Evolutionary conservation across 2,329 filamentous ascomycete genomes (phyloP).

Genomic region (Torrubiellomyces zombiae): DNA sequence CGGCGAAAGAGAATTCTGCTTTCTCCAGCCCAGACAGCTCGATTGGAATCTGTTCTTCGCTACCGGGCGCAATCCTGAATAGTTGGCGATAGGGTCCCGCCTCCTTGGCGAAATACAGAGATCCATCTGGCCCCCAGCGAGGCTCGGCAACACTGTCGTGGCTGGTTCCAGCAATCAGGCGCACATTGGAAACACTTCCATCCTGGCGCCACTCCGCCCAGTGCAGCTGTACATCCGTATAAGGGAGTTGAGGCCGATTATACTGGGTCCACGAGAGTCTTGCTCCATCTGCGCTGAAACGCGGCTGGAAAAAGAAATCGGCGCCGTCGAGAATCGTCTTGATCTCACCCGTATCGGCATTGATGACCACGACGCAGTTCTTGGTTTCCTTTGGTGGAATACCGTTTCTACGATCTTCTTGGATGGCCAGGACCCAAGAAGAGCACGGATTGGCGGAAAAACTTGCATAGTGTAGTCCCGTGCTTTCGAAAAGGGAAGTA

Average conservation of each 20-base stretch:
- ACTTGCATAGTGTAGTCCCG: slow-evolving; percentile 25
- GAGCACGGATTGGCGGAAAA: slow-evolving; percentile 23
- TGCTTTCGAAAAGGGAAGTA: slow-evolving; percentile 13
- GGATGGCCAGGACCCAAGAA: slow-evolving; percentile 30
- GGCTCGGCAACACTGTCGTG: slow-evolving; percentile 30
- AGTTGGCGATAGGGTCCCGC: slow-evolving; percentile 28
- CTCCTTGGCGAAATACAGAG: slow-evolving; percentile 31
- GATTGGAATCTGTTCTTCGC: slow-evolving; percentile 13
- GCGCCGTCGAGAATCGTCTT: slow-evolving; percentile 23
- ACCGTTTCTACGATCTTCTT: slow-evolving; percentile 29
- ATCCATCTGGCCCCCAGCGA: slow-evolving; percentile 31
- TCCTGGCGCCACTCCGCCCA: slow-evolving; percentile 22
- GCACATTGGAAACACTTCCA: slow-evolving; percentile 14
- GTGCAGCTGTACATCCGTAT: slow-evolving; percentile 27
- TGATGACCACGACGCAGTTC: slow-evolving; percentile 23
- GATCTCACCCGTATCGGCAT: slow-evolving; percentile 22
- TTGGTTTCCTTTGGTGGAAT: slow-evolving; percentile 15
- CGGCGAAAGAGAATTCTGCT: slow-evolving; percentile 21
- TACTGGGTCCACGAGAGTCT: slow-evolving; percentile 36
- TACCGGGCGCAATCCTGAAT: slow-evolving; percentile 18
- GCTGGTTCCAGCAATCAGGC: slow-evolving; percentile 23
- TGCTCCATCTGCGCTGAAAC: slow-evolving; percentile 28
- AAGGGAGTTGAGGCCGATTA: slow-evolving; percentile 36
- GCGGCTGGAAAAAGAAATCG: slow-evolving; percentile 36
- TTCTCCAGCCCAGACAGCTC: slow-evolving; percentile 21